Base-by-base conservation (phyloP, 2,329 filamentous ascomycete species). In the Paracamarosporium sp. region DNA sequence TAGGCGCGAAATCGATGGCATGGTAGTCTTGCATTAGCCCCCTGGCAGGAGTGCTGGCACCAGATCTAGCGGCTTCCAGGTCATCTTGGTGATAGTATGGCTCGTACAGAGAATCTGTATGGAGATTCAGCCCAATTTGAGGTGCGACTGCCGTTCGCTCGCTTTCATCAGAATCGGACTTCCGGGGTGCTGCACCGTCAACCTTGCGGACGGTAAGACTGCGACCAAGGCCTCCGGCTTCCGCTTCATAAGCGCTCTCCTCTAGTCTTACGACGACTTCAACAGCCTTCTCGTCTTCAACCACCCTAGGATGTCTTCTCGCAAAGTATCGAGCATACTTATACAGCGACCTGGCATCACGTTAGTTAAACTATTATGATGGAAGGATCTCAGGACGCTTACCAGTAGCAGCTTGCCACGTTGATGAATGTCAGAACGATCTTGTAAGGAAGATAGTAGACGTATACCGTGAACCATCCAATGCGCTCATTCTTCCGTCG, bases 321-420 rank as follows among this genome's bases (percentile, higher is more conserved):
- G 80, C 78, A 56, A 82, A 82, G 61, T 81, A 83, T 1, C 72
- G 70, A 0, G 79, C 80, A 59, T 82, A 82, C 48, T 77, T 79
- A 63, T 74, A 80, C 5, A 81, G 62, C 2, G 77, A 78, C 60
- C 56, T 51, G 36, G 17, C 31, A 48, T 24, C 6, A 30, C 28
- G 40, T 46, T 24, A 45, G 36, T 22, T 24, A 3, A 12, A 9
- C n/a, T 3, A 12, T 35, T 24, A 5, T 31, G 3, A 9, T 12
- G 15, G 27, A 43, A 24, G 2, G 1, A 27, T 30, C n/a, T n/a
- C 9, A 15, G 5, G 72, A 57, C 73, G 71, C 55, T 44, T 24
- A 57, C 66, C 70, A 68, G 59, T 70, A 71, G 55, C 64, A 66
- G 57, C 69, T 72, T 30, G 64, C 64, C 35, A 81, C 77, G 61